Evolutionary conservation across 805 yeast genomes (phyloP), one percentile per base, ranked within the genome.

Genomic region (Aciculoconidium aculeatum): DNA sequence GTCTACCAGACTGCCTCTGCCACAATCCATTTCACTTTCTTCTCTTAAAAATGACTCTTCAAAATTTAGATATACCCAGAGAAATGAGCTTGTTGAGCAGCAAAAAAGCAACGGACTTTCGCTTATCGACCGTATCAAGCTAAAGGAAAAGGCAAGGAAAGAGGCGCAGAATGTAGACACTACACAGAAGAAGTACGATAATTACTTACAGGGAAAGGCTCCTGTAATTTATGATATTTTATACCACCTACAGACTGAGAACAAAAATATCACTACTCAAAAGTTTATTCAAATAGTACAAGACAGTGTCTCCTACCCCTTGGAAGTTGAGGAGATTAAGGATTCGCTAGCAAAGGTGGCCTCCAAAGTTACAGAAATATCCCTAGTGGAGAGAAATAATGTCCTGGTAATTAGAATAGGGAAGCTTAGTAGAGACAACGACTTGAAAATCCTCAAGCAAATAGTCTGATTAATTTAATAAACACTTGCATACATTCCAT

Each of bases 91-190:
- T 8, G 30, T 31, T 1, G 43, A 50, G 31, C 35, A 36, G 15
- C 34, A 25, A 12, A 46, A 43, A 16, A 36, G 32, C 21, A 42
- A 38, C 11, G 66, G 66, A 1, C 40, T 54, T 7, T 45, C 64
- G 1, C 39, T 68, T 5, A 35, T 67, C 8, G 67, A 68, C 23
- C 45, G 72, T 25, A 62, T 67, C 27, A 52, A 49, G 30, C 32
- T 43, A 23, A 65, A 58, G 39, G 70, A 68, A 32, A 40, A 43
- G 12, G 40, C 34, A 10, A 45, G 31, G 11, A 25, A 37, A 5
- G 33, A 31, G 1, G 21, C 30, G 11, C 21, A 16, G 14, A 21
- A 32, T 8, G 15, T 17, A 9, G 41, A 44, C 7, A 35, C 36
- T 6, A 55, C 61, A 1, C 47, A 50, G 23, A 32, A 35, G 15